phyloP scores from a whole-genome alignment of 495 filamentous ascomycete genomes.

The Lichenothelia convexa region DNA sequence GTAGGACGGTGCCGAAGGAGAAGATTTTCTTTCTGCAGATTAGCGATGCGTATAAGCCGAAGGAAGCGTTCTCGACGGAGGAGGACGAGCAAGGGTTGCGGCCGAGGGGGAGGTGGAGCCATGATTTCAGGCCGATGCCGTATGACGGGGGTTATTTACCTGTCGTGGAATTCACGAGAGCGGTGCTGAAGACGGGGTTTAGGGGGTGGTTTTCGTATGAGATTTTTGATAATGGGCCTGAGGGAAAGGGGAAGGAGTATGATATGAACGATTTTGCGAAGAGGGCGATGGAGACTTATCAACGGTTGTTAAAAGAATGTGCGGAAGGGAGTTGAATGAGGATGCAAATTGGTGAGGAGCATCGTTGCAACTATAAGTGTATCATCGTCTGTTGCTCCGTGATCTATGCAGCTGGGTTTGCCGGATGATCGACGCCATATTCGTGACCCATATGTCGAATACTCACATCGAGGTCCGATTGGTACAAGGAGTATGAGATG shows the following conservation, averaged over 20 bases:
- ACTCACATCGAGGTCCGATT: too few species aligned
- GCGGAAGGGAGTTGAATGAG: too few species aligned
- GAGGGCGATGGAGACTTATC: conserved; percentile 38
- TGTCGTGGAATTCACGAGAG: conserved; percentile 42
- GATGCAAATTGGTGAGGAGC: too few species aligned
- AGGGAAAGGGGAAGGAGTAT: conserved; percentile 38
- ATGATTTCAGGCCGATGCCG: conserved; percentile 49
- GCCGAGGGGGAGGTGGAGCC: conserved; percentile 52
- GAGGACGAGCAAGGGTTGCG: conserved; percentile 29
- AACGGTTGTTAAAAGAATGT: conserved; percentile 33
- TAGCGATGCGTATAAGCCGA: conserved; percentile 54
- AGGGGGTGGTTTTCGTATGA: conserved; percentile 58
- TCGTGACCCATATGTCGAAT: too few species aligned
- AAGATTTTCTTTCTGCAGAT: conserved; percentile 68
- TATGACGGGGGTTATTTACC: conserved; percentile 59
- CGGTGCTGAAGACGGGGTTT: conserved; percentile 54
- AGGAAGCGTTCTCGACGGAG: conserved; percentile 29
- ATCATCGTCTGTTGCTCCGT: too few species aligned
- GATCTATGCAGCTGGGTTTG: too few species aligned
- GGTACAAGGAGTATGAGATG: too few species aligned
- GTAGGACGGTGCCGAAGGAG: conserved; percentile 37
- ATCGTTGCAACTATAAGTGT: too few species aligned
- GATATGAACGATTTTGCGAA: conserved; percentile 39
- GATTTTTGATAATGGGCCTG: conserved; percentile 50
- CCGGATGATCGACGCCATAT: too few species aligned